Percentiles rank a stretch among this genome's conserved stretches.
These are phyloP conservation scores for Fusarium nanum DNA, from an alignment of 2,329 filamentous ascomycete species.

Conservation along the genomic window DNA sequence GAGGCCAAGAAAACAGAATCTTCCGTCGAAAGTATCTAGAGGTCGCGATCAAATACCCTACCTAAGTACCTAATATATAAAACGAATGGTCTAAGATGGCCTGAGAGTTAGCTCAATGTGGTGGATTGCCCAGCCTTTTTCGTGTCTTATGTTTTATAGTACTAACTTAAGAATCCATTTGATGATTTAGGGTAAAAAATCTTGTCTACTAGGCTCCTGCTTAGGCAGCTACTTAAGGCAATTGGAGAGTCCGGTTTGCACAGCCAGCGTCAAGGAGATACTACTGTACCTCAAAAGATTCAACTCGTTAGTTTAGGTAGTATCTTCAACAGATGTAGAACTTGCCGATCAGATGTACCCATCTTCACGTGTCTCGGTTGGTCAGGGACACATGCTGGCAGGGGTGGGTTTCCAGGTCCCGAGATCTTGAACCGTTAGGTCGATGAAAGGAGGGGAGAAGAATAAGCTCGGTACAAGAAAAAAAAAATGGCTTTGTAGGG, in stretches of 20 bases:
- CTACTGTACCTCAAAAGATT: background rate
- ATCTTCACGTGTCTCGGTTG: constrained; percentile 32
- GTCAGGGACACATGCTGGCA: background rate
- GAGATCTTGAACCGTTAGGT: constrained; percentile 10
- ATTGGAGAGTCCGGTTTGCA: background rate
- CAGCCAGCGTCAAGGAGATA: background rate
- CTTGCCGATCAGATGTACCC: background rate
- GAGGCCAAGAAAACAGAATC: background rate
- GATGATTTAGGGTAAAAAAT: background rate
- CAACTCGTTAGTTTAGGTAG: background rate
- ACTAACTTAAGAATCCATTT: background rate
- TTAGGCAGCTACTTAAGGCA: background rate
- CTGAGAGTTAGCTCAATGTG: background rate
- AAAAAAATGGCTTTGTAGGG: background rate
- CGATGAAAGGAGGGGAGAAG: background rate
- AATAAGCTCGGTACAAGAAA: background rate
- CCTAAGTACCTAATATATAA: background rate
- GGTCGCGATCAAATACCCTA: background rate
- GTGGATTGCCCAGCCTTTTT: background rate
- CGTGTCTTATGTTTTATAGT: background rate
- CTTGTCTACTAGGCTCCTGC: background rate
- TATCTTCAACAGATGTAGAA: background rate
- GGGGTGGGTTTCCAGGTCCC: constrained; percentile 7
- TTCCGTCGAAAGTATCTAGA: background rate
- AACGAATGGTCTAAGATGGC: background rate